Base-by-base conservation (phyloP, 1,139 yeast species). In the Casaregolazyma suthepensis region DNA sequence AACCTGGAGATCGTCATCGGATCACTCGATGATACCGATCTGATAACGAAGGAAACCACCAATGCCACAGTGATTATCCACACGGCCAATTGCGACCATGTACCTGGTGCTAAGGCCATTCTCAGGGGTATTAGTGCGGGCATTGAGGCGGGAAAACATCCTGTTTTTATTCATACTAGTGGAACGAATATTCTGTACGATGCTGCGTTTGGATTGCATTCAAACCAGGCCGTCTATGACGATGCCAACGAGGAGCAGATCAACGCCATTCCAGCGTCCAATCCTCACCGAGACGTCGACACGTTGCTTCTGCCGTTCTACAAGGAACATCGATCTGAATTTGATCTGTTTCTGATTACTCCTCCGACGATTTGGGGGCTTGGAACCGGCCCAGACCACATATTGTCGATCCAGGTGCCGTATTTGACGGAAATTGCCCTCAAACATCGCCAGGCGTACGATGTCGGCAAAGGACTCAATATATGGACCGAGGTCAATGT, bases 231-330 rank as follows among this genome's bases (percentile, higher is more conserved):
- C 47, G 61, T 68, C 4, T 72, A 66, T 58, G 66, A 72, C 22
- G 77, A 75, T 55, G 61, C 61, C 18, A 57, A 61, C 15, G 63
- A 63, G 51, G 71, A 65, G 38, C 70, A 69, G 48, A 66, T 72
- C 53, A 67, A 65, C 49, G 53, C 64, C 1, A 61, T 74, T 29
- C 70, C 71, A 2, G 63, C 60, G 4, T 56, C 62, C 2, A 71
- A 70, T 53, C 76, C 76, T 3, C 77, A 74, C 55, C 62, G 75
- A 45, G 71, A 68, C 10, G 75, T 72, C 15, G 78, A 74, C 58
- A 59, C 64, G 46, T 55, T 68, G 17, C 44, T 60, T 52, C 48
- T 57, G 35, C 46, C 54, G 31, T 59, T 49, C 52, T 47, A 52
- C 23, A 47, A 52, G 31, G 50, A 54, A 18, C 50, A 57, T 43